phyloP scores from a whole-genome alignment of 768 basidiomycete species.

The Boletus subparvulus region DNA sequence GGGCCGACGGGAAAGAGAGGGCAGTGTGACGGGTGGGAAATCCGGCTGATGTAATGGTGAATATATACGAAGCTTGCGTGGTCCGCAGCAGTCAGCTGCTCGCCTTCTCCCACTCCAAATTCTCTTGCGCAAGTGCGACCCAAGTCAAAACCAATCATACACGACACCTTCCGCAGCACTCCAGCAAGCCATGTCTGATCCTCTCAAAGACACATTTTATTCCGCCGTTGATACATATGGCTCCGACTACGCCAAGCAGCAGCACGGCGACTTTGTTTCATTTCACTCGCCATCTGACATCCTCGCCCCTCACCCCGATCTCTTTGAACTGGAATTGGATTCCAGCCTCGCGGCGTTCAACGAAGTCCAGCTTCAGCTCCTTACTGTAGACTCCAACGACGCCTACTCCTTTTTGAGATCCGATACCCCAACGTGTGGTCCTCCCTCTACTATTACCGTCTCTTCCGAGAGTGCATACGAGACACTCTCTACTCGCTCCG shows the following conservation, averaged over 20 bases:
- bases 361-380: constrained; percentile 58
- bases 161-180: constrained; percentile 26
- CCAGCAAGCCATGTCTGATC: constrained; percentile 31
- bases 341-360: constrained; percentile 65
- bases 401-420: constrained; percentile 64
- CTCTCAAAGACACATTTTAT: constrained; percentile 32
- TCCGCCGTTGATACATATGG: constrained; percentile 37
- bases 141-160: constrained; percentile 22
- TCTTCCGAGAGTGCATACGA: constrained; percentile 78
- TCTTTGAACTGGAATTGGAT: constrained; percentile 83
- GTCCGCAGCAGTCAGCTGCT: constrained; percentile 29
- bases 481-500: constrained; percentile 64
- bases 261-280: constrained; percentile 61
- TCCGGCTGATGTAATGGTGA: constrained; percentile 33
- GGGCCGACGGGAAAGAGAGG: constrained; percentile 17
- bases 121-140: constrained; percentile 1
- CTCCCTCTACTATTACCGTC: constrained; percentile 75
- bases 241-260: constrained; percentile 39
- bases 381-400: constrained; percentile 63
- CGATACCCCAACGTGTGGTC: constrained; percentile 63
- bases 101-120: constrained; percentile 4
- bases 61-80: constrained; percentile 37
- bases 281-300: constrained; percentile 69
- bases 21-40: constrained; percentile 35
- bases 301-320: constrained; percentile 75